phyloP scores from a whole-genome alignment of 2,329 filamentous ascomycete species.

The Talaromyces atroroseus region DNA sequence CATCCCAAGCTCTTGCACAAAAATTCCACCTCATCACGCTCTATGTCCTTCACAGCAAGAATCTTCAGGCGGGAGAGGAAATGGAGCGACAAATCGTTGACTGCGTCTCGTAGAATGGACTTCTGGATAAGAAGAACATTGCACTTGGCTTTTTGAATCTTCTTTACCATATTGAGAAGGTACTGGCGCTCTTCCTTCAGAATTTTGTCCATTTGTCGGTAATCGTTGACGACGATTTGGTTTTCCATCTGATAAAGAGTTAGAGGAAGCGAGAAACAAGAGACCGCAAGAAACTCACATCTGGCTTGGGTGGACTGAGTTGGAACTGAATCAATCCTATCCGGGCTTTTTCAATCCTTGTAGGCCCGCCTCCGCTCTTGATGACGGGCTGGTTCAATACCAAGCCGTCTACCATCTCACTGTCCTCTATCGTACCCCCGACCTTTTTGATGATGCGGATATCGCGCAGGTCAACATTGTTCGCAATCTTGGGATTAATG shows the following conservation, averaged over 20 bases:
- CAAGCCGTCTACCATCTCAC: constrained; percentile 90
- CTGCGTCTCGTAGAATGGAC: constrained; percentile 92
- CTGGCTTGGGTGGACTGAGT: constrained; percentile 93
- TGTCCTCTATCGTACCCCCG: constrained; percentile 96
- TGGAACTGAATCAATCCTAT: constrained; percentile 99
- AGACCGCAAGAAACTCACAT: constrained; percentile 53
- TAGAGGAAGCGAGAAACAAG: constrained; percentile 11
- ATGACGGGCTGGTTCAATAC: constrained; percentile 88
- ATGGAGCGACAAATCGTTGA: constrained; percentile 95
- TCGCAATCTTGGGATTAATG: constrained; percentile 89
- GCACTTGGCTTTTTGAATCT: constrained; percentile 99
- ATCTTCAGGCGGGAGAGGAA: constrained; percentile 98
- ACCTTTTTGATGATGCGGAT: constrained; percentile 97
- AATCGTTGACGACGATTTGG: constrained; percentile 98
- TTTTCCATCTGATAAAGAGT: constrained; percentile 76
- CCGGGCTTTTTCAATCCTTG: constrained; percentile 91
- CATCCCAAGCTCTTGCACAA: constrained; percentile 98
- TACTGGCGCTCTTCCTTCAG: constrained; percentile 98
- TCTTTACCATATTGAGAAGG: constrained; percentile 97
- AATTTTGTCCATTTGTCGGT: constrained; percentile 99
- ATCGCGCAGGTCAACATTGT: constrained; percentile 94
- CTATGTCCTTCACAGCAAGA: constrained; percentile 92
- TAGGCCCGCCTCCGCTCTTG: constrained; percentile 86
- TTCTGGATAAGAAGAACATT: constrained; percentile 98
- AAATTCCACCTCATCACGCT: constrained; percentile 97